phyloP scores from a whole-genome alignment of 306 rosid species.

The Abrus precatorius region DNA sequence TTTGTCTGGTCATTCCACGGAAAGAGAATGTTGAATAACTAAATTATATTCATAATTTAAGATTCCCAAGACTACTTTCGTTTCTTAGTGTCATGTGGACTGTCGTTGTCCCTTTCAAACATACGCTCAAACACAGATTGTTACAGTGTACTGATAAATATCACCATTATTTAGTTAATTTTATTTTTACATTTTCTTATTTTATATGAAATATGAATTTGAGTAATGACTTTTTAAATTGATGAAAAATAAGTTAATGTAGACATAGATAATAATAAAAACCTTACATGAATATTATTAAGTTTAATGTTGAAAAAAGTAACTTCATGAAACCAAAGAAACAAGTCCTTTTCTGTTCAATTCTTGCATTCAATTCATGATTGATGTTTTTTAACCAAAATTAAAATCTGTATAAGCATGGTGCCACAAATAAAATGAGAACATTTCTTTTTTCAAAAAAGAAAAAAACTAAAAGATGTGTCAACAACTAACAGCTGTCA shows the following conservation, averaged over 20 bases:
- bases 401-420: not conserved
- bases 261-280: not conserved
- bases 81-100: not conserved
- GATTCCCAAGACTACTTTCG: not conserved
- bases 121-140: not conserved
- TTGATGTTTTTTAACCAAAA: not conserved
- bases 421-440: not conserved
- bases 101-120: not conserved
- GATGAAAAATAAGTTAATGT: not conserved
- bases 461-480: not conserved
- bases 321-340: not conserved
- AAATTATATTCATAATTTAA: not conserved
- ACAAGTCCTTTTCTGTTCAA: not conserved
- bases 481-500: not conserved
- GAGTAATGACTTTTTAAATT: not conserved
- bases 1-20: not conserved
- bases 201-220: not conserved
- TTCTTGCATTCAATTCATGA: not conserved
- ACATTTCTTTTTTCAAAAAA: too few species aligned
- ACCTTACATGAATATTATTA: not conserved
- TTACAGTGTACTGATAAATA: not conserved
- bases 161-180: not conserved
- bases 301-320: not conserved
- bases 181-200: not conserved
- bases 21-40: not conserved